Evolutionary conservation across 2,329 filamentous ascomycete species (phyloP).

Genomic region (Trichoderma atrobrunneum): DNA sequence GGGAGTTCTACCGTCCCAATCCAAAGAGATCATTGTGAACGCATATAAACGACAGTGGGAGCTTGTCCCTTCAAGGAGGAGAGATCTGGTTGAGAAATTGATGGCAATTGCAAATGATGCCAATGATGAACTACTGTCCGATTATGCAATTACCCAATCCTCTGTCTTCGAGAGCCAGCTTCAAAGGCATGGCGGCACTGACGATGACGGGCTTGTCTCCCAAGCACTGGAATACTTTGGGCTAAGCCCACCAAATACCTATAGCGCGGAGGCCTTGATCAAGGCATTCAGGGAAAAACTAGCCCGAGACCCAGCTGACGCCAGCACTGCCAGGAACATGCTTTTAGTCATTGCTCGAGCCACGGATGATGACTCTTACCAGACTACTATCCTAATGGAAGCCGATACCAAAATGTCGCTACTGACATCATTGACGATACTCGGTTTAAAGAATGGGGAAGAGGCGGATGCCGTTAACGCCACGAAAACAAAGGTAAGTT

Average conservation of each 20-base stretch:
- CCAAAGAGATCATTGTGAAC: slow-evolving; percentile 36
- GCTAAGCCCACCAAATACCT: slow-evolving; percentile 36
- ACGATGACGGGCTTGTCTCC: slow-evolving; percentile 33
- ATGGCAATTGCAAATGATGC: slow-evolving; percentile 36
- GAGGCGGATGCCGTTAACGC: slow-evolving; percentile 23
- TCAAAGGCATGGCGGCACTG: slow-evolving; percentile 27
- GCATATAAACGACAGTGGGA: slow-evolving; percentile 44
- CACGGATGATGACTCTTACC: slow-evolving; percentile 36
- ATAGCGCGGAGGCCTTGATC: slow-evolving; percentile 35
- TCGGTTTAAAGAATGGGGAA: slow-evolving; percentile 24
- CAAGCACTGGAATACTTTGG: slow-evolving; percentile 37
- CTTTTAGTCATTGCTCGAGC: slow-evolving; percentile 35
- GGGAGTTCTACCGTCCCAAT: slow-evolving; percentile 38
- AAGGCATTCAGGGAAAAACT: slow-evolving; percentile 37
- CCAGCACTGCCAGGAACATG: slow-evolving; percentile 33
- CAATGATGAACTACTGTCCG: slow-evolving; percentile 34
- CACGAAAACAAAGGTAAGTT: slow-evolving; percentile 31
- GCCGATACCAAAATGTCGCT: slow-evolving; percentile 37
- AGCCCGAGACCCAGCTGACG: slow-evolving; percentile 31
- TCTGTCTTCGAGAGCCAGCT: slow-evolving; percentile 40
- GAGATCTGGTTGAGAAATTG: slow-evolving; percentile 33
- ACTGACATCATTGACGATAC: slow-evolving; percentile 32
- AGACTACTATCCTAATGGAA: slow-evolving; percentile 34
- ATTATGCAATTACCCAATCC: slow-evolving; percentile 39
- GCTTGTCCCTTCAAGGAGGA: slow-evolving; percentile 31